Conservation (phyloP, 805 yeast species). For the Ogataea haglerorum region DNA sequence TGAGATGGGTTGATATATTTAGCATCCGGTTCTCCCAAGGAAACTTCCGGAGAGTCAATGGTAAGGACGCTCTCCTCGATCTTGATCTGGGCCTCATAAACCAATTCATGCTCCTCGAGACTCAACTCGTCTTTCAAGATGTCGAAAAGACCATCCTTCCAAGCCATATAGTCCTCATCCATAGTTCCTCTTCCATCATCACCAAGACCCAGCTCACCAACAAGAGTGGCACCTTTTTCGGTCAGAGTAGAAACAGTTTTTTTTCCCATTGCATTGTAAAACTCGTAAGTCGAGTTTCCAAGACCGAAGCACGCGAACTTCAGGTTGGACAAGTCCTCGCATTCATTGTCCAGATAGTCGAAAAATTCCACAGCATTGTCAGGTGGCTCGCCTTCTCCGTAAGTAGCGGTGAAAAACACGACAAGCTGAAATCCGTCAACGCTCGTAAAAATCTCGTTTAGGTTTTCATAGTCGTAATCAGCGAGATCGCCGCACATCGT, state of each 20-base stretch:
- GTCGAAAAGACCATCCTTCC: conserved; percentile 82
- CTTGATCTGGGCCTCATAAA: conserved; percentile 67
- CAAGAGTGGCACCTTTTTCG: conserved; percentile 64
- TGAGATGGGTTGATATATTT: conserved; percentile 40
- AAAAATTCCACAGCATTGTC: conserved; percentile 86
- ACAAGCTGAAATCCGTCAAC: conserved; percentile 51
- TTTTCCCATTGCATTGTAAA: conserved; percentile 79
- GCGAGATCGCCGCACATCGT: conserved; percentile 87
- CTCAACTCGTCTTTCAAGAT: conserved; percentile 58
- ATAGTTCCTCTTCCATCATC: conserved; percentile 94
- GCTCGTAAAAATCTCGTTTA: conserved; percentile 59
- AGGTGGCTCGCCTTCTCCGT: conserved; percentile 98
- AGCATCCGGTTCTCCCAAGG: conserved; percentile 78
- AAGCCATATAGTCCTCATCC: conserved; percentile 90
- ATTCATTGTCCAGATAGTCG: conserved; percentile 61
- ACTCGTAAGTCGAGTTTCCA: conserved; percentile 93
- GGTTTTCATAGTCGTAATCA: conserved; percentile 78
- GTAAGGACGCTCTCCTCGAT: conserved; percentile 38
- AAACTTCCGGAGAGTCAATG: conserved; percentile 38
- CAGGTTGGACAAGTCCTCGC: conserved; percentile 52
- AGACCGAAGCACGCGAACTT: conserved; percentile 81
- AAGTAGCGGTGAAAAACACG: conserved; percentile 79
- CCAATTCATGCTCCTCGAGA: conserved; percentile 76
- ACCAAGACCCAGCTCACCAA: conserved; percentile 85
- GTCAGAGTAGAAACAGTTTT: conserved; percentile 50